These are phyloP conservation scores for Phyllachora maydis DNA, from an alignment of 2,329 filamentous ascomycete genomes.

Conservation along the genomic window DNA sequence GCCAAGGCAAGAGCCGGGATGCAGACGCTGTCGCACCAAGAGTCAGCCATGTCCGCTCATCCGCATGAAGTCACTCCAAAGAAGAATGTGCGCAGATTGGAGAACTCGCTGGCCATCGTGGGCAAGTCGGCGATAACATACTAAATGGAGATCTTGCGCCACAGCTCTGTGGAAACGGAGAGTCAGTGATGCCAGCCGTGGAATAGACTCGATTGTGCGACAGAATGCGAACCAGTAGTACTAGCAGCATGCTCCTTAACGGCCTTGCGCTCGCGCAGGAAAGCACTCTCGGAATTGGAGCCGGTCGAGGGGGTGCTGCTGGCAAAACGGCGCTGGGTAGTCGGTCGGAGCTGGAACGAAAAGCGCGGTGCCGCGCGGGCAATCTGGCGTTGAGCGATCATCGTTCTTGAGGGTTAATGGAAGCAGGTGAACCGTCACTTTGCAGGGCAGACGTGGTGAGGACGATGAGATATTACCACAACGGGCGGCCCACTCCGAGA, in stretches of 20 bases:
- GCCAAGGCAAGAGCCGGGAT: constrained; percentile 54
- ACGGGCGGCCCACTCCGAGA: no score
- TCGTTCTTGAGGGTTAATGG: no score
- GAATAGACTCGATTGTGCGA: no score
- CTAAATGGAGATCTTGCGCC: constrained; percentile 93
- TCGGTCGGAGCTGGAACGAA: constrained; percentile 28
- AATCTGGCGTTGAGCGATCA: constrained; percentile 45
- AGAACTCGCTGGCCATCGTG: no score
- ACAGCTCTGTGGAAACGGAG: constrained; percentile 44
- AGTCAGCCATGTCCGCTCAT: no score
- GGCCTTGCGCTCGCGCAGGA: constrained; percentile 77
- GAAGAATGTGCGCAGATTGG: no score
- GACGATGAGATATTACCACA: no score
- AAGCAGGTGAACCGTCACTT: no score
- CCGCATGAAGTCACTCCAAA: no score
- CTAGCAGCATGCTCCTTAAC: constrained; percentile 78
- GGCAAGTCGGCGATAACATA: no score
- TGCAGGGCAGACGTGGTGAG: no score
- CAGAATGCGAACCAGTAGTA: constrained; percentile 71
- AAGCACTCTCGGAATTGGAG: constrained; percentile 66
- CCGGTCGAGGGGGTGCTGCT: constrained; percentile 36
- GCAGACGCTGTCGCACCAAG: constrained; percentile 52
- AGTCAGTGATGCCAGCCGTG: no score
- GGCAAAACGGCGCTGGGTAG: constrained; percentile 50
- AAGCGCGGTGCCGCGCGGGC: constrained; percentile 41